Evolutionary conservation across 2,329 filamentous ascomycete species (phyloP), one percentile per base, ranked within the genome.

Genomic region (Davidsoniella virescens): DNA sequence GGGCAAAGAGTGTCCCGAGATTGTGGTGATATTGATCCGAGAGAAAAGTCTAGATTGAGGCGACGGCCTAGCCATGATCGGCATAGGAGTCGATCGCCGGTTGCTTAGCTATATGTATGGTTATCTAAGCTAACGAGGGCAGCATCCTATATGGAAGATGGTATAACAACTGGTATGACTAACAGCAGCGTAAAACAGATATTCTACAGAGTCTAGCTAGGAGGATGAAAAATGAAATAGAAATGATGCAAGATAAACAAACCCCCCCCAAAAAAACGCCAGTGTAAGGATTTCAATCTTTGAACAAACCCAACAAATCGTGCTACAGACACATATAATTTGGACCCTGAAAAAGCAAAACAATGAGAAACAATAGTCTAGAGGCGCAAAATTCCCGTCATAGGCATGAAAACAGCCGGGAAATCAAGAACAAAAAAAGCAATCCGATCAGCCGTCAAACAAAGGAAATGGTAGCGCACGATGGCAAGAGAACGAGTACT

Each of bases 351-450:
- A 45, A 45, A 45, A 45, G n/a, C 9, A 45, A 45, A 45, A 17
- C 14, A 12, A 42, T 9, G 29, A 42, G 12, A 44, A 20, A 45
- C 12, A 40, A 50, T 38, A 44, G n/a, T 44, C 29, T n/a, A 44
- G 29, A 50, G 4, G 26, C 26, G 26, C 25, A 25, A 50, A 41
- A 44, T 23, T 42, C 39, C 39, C 16, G 39, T 5, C n/a, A 42
- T 26, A 49, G 26, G 26, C 26, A 33, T 33, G 8, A 40, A 38
- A 38, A 47, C 33, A 43, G 46, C 42, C 25, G 46, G 37, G 18
- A 16, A 37, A 49, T 26, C 33, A 29, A 52, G 33, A 29, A 49
- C 8, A 38, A 41, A 46, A 46, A 45, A 40, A 33, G n/a, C 38
- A 47, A 6, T 0, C 2, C 9, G 25, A 45, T 9, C 17, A 26